phyloP scores from a whole-genome alignment of 352 stramenopile species.

The Globisporangium paddicum region DNA sequence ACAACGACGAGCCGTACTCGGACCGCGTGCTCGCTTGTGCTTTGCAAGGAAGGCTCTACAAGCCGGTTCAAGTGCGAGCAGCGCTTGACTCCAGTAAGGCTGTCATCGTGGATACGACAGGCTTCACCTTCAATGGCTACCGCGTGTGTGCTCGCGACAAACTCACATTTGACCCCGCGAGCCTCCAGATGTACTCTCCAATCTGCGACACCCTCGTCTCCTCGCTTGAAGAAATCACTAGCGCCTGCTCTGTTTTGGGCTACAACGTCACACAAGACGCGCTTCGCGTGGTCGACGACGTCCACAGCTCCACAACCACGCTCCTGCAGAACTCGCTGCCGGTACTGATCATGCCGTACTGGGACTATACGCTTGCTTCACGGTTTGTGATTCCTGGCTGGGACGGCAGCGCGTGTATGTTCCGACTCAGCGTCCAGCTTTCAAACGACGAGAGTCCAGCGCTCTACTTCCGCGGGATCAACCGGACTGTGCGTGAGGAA shows the following conservation, averaged over 20 bases:
- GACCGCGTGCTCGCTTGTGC: constrained; percentile 38
- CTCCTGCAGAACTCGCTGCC: constrained; percentile 13
- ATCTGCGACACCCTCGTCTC: constrained; percentile 14
- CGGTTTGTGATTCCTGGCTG: constrained; percentile 11
- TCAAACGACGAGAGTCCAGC: not conserved
- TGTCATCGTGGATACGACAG: constrained; percentile 31
- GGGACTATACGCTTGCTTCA: constrained; percentile 22
- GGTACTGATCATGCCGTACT: constrained; percentile 31
- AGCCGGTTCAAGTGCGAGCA: constrained; percentile 19
- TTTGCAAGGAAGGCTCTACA: constrained; percentile 17
- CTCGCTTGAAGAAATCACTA: constrained; percentile 16
- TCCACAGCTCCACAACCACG: not conserved
- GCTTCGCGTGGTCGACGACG: constrained; percentile 17
- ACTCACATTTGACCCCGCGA: not conserved
- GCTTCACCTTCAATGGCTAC: not conserved
- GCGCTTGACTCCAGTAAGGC: not conserved
- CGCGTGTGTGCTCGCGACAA: not conserved
- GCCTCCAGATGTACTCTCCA: not conserved
- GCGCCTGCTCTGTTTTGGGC: constrained; percentile 15
- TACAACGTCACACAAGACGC: constrained; percentile 22
- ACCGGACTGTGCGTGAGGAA: constrained; percentile 9
- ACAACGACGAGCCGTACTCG: constrained; percentile 41
- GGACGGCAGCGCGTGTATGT: constrained; percentile 19
- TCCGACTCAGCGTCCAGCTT: constrained; percentile 10
- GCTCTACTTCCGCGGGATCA: not conserved